Evolutionary conservation across 1,284 basidiomycete species (phyloP).

Genomic region (Rhodotorula mucilaginosa): DNA sequence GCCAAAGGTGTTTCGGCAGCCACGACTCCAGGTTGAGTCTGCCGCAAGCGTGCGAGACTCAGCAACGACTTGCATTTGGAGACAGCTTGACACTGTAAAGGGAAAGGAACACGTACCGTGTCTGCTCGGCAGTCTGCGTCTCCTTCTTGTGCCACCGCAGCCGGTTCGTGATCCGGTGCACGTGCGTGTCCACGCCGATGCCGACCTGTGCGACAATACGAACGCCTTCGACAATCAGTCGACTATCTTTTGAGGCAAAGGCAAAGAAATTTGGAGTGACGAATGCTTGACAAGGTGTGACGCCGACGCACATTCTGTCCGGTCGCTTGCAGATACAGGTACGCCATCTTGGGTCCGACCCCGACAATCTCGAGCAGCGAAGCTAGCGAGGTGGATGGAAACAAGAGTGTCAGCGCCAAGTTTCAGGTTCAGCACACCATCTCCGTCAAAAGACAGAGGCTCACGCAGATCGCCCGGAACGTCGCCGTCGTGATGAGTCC

Average conservation of each 20-base stretch:
- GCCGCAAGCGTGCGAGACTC: not conserved
- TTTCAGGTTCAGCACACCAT: not conserved
- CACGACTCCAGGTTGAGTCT: slow-evolving; percentile 86
- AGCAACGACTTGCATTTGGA: not conserved
- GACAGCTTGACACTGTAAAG: too few species aligned
- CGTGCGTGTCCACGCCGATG: slow-evolving; percentile 80
- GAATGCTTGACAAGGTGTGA: not conserved
- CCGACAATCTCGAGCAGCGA: slow-evolving; percentile 72
- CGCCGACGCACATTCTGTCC: slow-evolving; percentile 61
- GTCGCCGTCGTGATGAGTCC: slow-evolving; percentile 58
- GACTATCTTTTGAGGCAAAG: too few species aligned
- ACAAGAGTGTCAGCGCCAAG: not conserved
- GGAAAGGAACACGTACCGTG: too few species aligned
- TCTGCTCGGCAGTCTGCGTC: slow-evolving; percentile 84
- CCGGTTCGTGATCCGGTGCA: slow-evolving; percentile 89
- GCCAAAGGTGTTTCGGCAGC: slow-evolving; percentile 75
- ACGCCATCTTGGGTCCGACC: slow-evolving; percentile 92
- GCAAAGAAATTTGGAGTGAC: too few species aligned
- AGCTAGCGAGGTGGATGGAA: not conserved
- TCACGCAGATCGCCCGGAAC: slow-evolving; percentile 57
- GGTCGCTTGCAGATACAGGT: slow-evolving; percentile 51
- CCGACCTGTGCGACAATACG: slow-evolving; percentile 52
- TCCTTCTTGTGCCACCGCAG: slow-evolving; percentile 83
- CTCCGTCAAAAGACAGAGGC: not conserved
- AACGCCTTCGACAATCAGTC: not conserved